Percentiles rank a stretch among this genome's conserved stretches.
These are phyloP conservation scores for Thielaviopsis ethacetica DNA, from an alignment of 2,329 filamentous ascomycete genomes.

Conservation along the genomic window DNA sequence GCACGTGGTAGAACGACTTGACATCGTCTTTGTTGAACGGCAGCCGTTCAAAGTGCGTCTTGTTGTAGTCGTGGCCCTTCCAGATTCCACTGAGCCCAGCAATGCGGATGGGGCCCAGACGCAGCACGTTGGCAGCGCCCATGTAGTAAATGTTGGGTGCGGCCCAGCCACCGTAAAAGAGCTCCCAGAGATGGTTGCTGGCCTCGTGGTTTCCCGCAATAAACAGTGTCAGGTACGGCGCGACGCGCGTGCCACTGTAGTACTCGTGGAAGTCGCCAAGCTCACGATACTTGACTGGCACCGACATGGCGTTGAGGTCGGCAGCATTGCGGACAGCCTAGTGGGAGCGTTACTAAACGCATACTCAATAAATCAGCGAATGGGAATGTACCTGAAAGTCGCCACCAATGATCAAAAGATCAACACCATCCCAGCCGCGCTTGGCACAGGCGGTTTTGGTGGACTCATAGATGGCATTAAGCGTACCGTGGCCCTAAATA, in stretches of 20 bases:
- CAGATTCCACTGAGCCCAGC: slow-evolving; percentile 87
- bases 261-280: slow-evolving; percentile 92
- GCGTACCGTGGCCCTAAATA: slow-evolving; percentile 67
- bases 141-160: slow-evolving; percentile 96
- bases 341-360: slow-evolving; percentile 9
- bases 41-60: slow-evolving; percentile 67
- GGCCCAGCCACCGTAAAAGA: slow-evolving; percentile 94
- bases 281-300: slow-evolving; percentile 71
- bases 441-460: slow-evolving; percentile 50
- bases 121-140: slow-evolving; percentile 78
- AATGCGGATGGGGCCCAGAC: slow-evolving; percentile 70
- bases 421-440: slow-evolving; percentile 65
- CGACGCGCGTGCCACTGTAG: slow-evolving; percentile 61
- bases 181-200: slow-evolving; percentile 73
- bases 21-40: slow-evolving; percentile 68
- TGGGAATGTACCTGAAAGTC: slow-evolving; percentile 61
- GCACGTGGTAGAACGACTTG: slow-evolving; percentile 72
- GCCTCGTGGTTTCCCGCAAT: slow-evolving; percentile 94
- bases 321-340: slow-evolving; percentile 74
- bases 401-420: slow-evolving; percentile 78
- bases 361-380: not conserved
- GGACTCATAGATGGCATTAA: slow-evolving; percentile 80
- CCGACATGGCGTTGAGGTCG: slow-evolving; percentile 78
- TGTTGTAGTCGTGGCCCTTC: slow-evolving; percentile 79
- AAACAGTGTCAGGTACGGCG: slow-evolving; percentile 83